Conservation (phyloP, 768 basidiomycete species). For the Fomitopsis serialis region DNA sequence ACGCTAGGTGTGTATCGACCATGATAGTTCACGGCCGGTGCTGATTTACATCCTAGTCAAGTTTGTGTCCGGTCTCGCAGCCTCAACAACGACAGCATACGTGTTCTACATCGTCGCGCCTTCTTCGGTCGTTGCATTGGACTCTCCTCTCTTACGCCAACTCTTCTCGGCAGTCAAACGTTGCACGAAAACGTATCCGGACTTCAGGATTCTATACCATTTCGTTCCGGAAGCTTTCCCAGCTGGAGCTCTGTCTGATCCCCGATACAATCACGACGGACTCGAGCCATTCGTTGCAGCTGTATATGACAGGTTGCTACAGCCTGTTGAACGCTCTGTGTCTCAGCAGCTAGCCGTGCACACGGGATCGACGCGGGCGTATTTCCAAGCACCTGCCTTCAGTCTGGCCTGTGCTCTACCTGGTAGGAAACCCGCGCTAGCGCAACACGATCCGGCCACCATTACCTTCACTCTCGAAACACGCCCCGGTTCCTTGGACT, state of each 20-base stretch:
- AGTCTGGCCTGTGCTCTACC: slow-evolving; percentile 38
- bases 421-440: too few relatives aligned
- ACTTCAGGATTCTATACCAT: slow-evolving; percentile 57
- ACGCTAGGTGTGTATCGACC: slow-evolving; percentile 41
- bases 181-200: slow-evolving; percentile 39
- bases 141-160: slow-evolving; percentile 65
- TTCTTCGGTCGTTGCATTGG: slow-evolving; percentile 50
- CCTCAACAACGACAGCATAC: slow-evolving; percentile 28
- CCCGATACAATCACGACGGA: slow-evolving; percentile 34
- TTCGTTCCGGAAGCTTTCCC: slow-evolving; percentile 67
- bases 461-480: slow-evolving; percentile 35
- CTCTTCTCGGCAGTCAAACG: slow-evolving; percentile 61
- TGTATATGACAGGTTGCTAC: slow-evolving; percentile 67
- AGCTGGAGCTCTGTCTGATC: slow-evolving; percentile 39
- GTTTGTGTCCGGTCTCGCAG: slow-evolving; percentile 41
- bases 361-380: slow-evolving; percentile 35
- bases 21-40: background rate
- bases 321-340: slow-evolving; percentile 55
- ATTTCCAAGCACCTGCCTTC: slow-evolving; percentile 63
- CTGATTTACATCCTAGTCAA: slow-evolving; percentile 31
- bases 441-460: slow-evolving; percentile 29
- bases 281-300: slow-evolving; percentile 51
- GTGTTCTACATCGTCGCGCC: slow-evolving; percentile 72
- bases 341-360: slow-evolving; percentile 44
- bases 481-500: slow-evolving; percentile 39